Base-by-base conservation (phyloP, 352 stramenopile species). In the Phytophthora hibernalis region DNA sequence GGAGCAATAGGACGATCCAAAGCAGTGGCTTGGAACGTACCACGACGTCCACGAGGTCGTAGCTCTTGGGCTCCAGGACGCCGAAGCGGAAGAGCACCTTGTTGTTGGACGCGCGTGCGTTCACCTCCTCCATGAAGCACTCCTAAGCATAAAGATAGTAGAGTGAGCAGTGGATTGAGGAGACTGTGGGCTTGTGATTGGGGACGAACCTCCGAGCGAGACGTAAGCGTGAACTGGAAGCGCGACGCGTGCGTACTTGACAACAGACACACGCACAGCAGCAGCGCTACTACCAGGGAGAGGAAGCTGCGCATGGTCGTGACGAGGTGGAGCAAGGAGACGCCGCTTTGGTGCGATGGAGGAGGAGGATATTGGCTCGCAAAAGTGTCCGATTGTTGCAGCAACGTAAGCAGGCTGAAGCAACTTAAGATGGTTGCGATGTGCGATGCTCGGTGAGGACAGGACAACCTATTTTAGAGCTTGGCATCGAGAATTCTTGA, bases 41-140 rank as follows among this genome's bases (percentile, higher is more conserved):
- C 65, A 66, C 65, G 16, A 87, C 74, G 56, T 89, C 74, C 30
- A 89, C 72, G 24, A 85, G 52, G 40, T 89, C 80, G 61, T 83
- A 86, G 18, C 45, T 58, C 52, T 81, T 80, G 21, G 80, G 74
- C 56, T 89, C 80, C 4, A 87, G 35, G 44, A 89, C 76, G 18
- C 74, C 80, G 37, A 89, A 89, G 56, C 80, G 80, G 56, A 87
- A 85, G 28, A 89, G 79, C 63, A 89, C 61, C 49, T 80, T 86
- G 57, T 85, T 89, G 63, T 85, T 68, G 35, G 76, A 78, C 15
- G 80, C 49, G 11, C 78, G 71, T n/a, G 78, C 77, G 22, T 85
- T 77, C 49, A 89, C 79, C 31, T 85, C 71, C 56, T 89, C 80
- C 48, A 79, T 69, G 22, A 87, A 87, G 43, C 80, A 89, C 74